Evolutionary conservation across 371 early-diverging fungal species (phyloP).

Genomic region (Mortierella sp.): DNA sequence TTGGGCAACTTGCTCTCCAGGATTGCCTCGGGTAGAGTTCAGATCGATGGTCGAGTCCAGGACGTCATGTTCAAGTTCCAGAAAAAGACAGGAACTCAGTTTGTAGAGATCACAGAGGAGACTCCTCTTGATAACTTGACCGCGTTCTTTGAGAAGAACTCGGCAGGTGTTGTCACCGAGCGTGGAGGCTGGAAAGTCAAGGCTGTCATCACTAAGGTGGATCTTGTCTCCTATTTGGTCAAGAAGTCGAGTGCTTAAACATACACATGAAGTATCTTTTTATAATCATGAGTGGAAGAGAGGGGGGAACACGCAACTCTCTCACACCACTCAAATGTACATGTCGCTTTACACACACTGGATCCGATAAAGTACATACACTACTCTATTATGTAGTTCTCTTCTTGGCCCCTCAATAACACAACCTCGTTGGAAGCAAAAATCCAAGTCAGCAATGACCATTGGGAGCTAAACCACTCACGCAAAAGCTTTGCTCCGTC

Average conservation of each 20-base stretch:
- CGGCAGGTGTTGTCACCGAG: constrained; percentile 91
- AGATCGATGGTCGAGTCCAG: constrained; percentile 71
- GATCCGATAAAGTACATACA: neutral
- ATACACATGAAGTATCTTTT: neutral
- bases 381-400: neutral
- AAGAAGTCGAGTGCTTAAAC: constrained; percentile 52
- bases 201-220: constrained; percentile 93
- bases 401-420: no score
- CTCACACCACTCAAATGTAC: no score
- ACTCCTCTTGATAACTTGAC: constrained; percentile 87
- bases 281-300: neutral
- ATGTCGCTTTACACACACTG: neutral
- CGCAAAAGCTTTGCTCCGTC: no score
- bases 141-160: constrained; percentile 91
- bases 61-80: constrained; percentile 91
- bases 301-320: no score
- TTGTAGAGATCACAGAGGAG: constrained; percentile 82
- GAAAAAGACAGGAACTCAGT: constrained; percentile 63
- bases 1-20: constrained; percentile 89
- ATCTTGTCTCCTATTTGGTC: constrained; percentile 86
- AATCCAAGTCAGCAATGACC: no score
- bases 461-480: no score
- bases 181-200: constrained; percentile 71
- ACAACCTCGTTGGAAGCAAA: no score
- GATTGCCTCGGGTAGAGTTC: constrained; percentile 77